phyloP scores from a whole-genome alignment of 2,329 filamentous ascomycete species.

The Macrophomina tecta region DNA sequence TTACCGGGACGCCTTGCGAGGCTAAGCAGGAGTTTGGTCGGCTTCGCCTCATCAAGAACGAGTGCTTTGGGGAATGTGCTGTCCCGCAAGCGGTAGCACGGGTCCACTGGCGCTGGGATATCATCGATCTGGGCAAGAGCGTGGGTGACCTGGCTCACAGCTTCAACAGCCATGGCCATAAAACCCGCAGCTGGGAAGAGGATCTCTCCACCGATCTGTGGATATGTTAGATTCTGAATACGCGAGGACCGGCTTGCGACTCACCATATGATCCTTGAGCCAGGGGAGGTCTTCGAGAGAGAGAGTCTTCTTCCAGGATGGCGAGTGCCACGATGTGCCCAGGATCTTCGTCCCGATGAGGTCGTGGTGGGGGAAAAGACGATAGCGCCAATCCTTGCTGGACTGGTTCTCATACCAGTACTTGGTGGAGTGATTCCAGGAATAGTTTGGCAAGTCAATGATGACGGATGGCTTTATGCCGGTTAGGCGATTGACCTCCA shows the following conservation, averaged over 20 bases:
- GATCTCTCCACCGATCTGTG: constrained; percentile 6
- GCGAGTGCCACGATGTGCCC: constrained; percentile 38
- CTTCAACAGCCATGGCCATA: constrained; percentile 17
- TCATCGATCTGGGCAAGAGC: not conserved
- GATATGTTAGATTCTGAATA: no score
- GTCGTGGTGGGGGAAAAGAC: constrained; percentile 33
- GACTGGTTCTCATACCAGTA: constrained; percentile 37
- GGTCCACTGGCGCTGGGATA: constrained; percentile 30
- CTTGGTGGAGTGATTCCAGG: constrained; percentile 34
- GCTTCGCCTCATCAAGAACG: constrained; percentile 34
- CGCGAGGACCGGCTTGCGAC: no score
- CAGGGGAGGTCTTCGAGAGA: constrained; percentile 50
- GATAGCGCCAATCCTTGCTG: constrained; percentile 32
- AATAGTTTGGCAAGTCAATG: constrained; percentile 38
- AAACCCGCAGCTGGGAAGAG: constrained; percentile 2
- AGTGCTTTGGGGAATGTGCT: constrained; percentile 32
- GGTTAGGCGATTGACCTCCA: constrained; percentile 13
- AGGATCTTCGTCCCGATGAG: constrained; percentile 35
- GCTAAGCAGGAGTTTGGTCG: constrained; percentile 32
- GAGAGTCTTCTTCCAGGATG: constrained; percentile 52
- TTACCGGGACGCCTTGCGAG: not conserved
- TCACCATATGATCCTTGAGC: constrained; percentile 50
- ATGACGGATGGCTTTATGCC: constrained; percentile 14
- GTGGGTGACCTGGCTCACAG: constrained; percentile 1
- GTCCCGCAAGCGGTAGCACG: constrained; percentile 32